A percentile compares a stretch with the other conserved stretches of the same genome.
Conservation (phyloP, 495 filamentous ascomycete species). For the Penicillium malachiteum region DNA sequence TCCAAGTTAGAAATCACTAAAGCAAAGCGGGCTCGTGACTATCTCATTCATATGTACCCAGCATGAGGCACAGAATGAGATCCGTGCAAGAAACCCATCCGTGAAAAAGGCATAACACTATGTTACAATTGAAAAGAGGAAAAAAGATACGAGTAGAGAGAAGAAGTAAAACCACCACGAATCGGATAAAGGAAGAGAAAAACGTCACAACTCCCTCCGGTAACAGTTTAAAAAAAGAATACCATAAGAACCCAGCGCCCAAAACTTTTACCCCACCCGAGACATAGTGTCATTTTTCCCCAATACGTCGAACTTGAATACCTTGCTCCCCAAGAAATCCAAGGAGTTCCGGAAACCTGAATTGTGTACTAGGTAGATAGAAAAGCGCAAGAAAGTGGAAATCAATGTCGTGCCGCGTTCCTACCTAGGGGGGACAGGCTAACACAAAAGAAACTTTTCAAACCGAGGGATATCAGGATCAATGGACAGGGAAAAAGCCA, state of each 20-base stretch:
- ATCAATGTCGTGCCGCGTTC: slow-evolving; percentile 36
- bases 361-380: slow-evolving; percentile 15
- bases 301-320: background rate
- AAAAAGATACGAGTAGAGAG: slow-evolving; percentile 9
- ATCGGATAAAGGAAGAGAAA: slow-evolving; percentile 29
- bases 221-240: slow-evolving; percentile 6
- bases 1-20: background rate
- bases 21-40: slow-evolving; percentile 4
- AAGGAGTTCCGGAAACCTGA: background rate
- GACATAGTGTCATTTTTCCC: slow-evolving; percentile 3
- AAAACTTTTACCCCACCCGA: slow-evolving; percentile 24
- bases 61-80: slow-evolving; percentile 4
- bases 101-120: slow-evolving; percentile 42
- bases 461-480: slow-evolving; percentile 54
- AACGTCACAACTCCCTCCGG: slow-evolving; percentile 37
- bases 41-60: slow-evolving; percentile 10
- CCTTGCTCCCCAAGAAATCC: slow-evolving; percentile 5
- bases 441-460: slow-evolving; percentile 46
- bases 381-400: slow-evolving; percentile 14
- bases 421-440: slow-evolving; percentile 38
- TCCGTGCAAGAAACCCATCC: slow-evolving; percentile 11
- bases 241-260: slow-evolving; percentile 18
- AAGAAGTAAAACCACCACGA: background rate
- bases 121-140: slow-evolving; percentile 34
- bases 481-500: slow-evolving; percentile 26